These are phyloP conservation scores for Fusarium penzigii DNA, from an alignment of 2,329 filamentous ascomycete genomes.

Conservation along the genomic window DNA sequence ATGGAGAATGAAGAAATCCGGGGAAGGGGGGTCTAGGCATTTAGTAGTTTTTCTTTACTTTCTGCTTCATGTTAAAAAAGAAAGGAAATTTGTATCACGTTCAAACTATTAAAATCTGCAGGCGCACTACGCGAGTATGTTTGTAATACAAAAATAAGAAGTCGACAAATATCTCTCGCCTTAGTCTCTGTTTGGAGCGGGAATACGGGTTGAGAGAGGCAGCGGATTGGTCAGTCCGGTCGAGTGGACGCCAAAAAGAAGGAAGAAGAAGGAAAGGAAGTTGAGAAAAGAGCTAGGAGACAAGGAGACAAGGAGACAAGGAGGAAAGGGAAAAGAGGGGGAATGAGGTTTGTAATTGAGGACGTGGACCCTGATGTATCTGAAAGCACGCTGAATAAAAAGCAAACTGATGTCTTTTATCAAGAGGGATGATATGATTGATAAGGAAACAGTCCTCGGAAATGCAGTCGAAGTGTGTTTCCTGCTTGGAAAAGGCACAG, in stretches of 20 bases:
- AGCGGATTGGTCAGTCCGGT: constrained; percentile 28
- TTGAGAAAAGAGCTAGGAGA: too few relatives aligned
- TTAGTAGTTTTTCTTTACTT: too few relatives aligned
- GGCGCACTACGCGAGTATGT: too few relatives aligned
- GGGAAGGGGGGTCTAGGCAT: background rate
- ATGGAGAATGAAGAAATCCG: background rate
- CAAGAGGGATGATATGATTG: too few relatives aligned
- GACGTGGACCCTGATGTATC: constrained; percentile 12
- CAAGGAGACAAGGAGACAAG: constrained; percentile 10
- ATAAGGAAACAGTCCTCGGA: background rate
- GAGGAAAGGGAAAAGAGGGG: background rate
- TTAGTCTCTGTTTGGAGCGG: constrained; percentile 19
- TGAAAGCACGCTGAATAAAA: too few relatives aligned
- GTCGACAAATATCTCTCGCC: background rate
- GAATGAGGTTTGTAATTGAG: background rate
- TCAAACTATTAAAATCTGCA: too few relatives aligned
- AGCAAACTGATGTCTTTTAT: too few relatives aligned
- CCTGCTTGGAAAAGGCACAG: too few relatives aligned
- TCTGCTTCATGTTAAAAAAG: too few relatives aligned
- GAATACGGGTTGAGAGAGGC: constrained; percentile 23
- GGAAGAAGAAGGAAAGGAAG: constrained; percentile 7
- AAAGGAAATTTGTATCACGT: too few relatives aligned
- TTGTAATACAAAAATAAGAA: background rate
- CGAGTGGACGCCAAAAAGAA: constrained; percentile 20
- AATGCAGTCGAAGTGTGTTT: background rate